Percentiles rank a stretch among this genome's conserved stretches.
Evolutionary conservation across 768 basidiomycete genomes (phyloP).

Genomic region (Lentinula raphanica): DNA sequence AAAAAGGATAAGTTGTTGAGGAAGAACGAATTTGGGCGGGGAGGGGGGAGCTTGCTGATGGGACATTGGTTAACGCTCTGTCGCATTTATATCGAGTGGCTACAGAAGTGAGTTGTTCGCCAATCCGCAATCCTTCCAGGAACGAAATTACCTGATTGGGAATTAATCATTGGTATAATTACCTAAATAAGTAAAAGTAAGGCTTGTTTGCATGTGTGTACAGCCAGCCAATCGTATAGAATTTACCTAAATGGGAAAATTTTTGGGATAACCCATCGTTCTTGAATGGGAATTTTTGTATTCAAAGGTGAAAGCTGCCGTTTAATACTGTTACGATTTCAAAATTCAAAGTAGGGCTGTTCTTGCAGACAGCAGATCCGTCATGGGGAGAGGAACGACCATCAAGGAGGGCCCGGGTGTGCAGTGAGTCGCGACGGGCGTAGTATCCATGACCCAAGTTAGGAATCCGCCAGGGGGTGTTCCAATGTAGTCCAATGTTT

Average conservation of each 20-base stretch:
- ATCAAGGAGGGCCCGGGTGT: no score
- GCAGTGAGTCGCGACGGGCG: no score
- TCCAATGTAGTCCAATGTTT: no score
- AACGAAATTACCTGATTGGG: not conserved
- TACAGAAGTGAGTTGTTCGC: not conserved
- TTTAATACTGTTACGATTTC: no score
- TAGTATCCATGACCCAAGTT: no score
- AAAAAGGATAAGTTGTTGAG: not conserved
- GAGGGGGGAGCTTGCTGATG: not conserved
- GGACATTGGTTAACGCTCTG: not conserved
- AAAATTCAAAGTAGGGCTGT: no score
- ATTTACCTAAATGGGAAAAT: not conserved
- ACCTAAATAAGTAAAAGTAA: no score
- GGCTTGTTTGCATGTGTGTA: not conserved
- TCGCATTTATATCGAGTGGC: slow-evolving; percentile 1
- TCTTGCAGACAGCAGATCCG: no score
- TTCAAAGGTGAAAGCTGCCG: no score
- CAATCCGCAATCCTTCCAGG: not conserved
- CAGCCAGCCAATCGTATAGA: not conserved
- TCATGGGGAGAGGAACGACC: no score
- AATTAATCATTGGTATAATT: not conserved
- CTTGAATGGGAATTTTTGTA: not conserved
- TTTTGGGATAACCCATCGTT: not conserved
- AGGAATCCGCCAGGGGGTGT: no score
- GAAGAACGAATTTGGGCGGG: not conserved